phyloP scores from a whole-genome alignment of 495 filamentous ascomycete species.

The Thozetella sp. region DNA sequence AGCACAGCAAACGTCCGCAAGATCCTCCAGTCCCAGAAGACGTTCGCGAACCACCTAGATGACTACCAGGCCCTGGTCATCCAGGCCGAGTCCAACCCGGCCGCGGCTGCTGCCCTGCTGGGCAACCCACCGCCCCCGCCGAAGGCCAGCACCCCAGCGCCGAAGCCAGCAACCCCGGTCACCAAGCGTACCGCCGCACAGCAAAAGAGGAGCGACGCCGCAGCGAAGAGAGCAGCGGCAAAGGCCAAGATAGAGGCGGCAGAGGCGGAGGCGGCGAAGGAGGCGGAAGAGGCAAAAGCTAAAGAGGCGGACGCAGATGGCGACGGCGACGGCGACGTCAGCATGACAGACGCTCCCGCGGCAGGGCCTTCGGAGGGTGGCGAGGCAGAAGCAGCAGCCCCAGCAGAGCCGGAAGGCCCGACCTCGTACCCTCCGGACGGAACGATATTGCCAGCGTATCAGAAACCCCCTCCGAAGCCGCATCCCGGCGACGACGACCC shows the following conservation, averaged over 20 bases:
- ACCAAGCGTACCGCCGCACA: slow-evolving; percentile 23
- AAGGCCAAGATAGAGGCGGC: slow-evolving; percentile 20
- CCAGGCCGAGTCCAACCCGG: slow-evolving; percentile 39
- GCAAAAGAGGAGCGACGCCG: slow-evolving; percentile 16
- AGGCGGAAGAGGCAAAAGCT: slow-evolving; percentile 5
- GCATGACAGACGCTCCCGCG: slow-evolving; percentile 7
- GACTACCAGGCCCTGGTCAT: slow-evolving; percentile 79
- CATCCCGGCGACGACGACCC: slow-evolving; percentile 61
- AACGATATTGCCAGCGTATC: slow-evolving; percentile 29
- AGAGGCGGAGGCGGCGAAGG: slow-evolving; percentile 10
- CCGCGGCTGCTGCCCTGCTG: slow-evolving; percentile 18
- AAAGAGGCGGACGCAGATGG: slow-evolving; percentile 1
- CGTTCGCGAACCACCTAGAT: slow-evolving; percentile 86
- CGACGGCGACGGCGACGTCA: slow-evolving; percentile 2
- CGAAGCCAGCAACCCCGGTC: slow-evolving; percentile 4
- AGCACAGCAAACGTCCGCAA: slow-evolving; percentile 81
- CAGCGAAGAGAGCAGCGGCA: slow-evolving; percentile 11
- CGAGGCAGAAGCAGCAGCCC: slow-evolving; percentile 9
- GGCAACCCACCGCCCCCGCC: slow-evolving; percentile 15
- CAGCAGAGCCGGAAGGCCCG: slow-evolving; percentile 13
- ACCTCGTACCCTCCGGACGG: slow-evolving; percentile 24
- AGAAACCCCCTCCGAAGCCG: slow-evolving; percentile 23
- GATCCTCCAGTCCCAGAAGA: slow-evolving; percentile 90
- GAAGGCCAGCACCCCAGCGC: slow-evolving; percentile 15
- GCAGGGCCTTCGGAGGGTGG: slow-evolving; percentile 4